These are phyloP conservation scores for Linaria vulgaris DNA, from an alignment of 257 asterid species.

Conservation along the genomic window DNA sequence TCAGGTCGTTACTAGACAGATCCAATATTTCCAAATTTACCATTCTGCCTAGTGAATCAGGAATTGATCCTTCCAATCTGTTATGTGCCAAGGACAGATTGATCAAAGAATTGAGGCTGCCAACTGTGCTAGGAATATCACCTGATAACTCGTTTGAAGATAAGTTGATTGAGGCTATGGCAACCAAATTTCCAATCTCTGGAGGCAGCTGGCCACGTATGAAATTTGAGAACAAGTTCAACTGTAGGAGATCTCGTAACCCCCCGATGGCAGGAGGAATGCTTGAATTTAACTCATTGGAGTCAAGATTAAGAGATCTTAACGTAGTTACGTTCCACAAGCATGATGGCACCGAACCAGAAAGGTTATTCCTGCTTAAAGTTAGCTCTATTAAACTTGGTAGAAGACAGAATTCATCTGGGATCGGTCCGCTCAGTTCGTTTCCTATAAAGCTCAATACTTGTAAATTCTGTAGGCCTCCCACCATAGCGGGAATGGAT, in stretches of 20 bases:
- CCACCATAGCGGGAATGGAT: constrained; percentile 7
- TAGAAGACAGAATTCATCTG: constrained; percentile 22
- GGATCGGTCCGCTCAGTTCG: constrained; percentile 24
- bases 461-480: constrained; percentile 21
- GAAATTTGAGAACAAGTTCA: constrained; percentile 37
- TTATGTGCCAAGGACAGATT: constrained; percentile 35
- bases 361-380: constrained; percentile 18
- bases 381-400: neutral
- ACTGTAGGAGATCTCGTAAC: constrained; percentile 21
- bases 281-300: constrained; percentile 29
- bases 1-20: constrained; percentile 34
- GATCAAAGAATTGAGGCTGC: constrained; percentile 18
- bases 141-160: constrained; percentile 37
- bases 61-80: constrained; percentile 31
- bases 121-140: constrained; percentile 31
- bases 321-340: constrained; percentile 34
- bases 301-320: constrained; percentile 24
- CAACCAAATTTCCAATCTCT: constrained; percentile 31
- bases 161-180: constrained; percentile 20
- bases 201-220: constrained; percentile 28
- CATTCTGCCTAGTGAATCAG: constrained; percentile 26
- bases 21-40: constrained; percentile 30
- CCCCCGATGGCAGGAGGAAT: constrained; percentile 24
- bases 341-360: constrained; percentile 33
- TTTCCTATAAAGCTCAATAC: constrained; percentile 23